Evolutionary conservation across 2,329 filamentous ascomycete species (phyloP).

Genomic region (Phaeosphaeriaceae sp.): DNA sequence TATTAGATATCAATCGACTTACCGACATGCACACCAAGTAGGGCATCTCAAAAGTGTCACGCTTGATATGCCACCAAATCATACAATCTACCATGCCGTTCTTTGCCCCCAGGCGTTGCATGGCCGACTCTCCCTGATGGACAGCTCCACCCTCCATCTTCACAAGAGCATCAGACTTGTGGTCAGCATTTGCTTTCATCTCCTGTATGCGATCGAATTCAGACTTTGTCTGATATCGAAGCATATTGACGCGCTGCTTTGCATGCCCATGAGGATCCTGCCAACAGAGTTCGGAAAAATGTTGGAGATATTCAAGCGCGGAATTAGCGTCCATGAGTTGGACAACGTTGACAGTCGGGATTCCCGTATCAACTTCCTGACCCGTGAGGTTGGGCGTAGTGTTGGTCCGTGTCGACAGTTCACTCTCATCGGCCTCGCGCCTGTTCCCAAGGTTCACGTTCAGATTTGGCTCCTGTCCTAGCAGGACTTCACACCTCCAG

Average conservation of each 20-base stretch:
- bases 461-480: conserved; percentile 85
- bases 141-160: conserved; percentile 39
- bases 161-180: conserved; percentile 30
- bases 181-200: conserved; percentile 28
- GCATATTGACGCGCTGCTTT: conserved; percentile 79
- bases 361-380: conserved; percentile 46
- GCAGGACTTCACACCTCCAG: conserved; percentile 87
- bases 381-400: conserved; percentile 54
- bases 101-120: conserved; percentile 77
- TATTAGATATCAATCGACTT: conserved; percentile 54
- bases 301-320: conserved; percentile 93
- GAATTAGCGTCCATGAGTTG: conserved; percentile 93
- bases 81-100: conserved; percentile 94
- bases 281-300: conserved; percentile 91
- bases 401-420: conserved; percentile 45
- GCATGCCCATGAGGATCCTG: conserved; percentile 87
- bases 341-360: conserved; percentile 85
- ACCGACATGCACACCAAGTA: conserved; percentile 99
- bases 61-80: conserved; percentile 96
- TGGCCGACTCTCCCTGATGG: conserved; percentile 72
- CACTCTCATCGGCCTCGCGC: conserved; percentile 44
- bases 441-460: conserved; percentile 78
- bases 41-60: conserved; percentile 96
- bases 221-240: conserved; percentile 75
- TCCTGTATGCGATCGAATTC: conserved; percentile 42